Conservation (phyloP, 306 rosid genomes). For the Quercus berberidifolia region DNA sequence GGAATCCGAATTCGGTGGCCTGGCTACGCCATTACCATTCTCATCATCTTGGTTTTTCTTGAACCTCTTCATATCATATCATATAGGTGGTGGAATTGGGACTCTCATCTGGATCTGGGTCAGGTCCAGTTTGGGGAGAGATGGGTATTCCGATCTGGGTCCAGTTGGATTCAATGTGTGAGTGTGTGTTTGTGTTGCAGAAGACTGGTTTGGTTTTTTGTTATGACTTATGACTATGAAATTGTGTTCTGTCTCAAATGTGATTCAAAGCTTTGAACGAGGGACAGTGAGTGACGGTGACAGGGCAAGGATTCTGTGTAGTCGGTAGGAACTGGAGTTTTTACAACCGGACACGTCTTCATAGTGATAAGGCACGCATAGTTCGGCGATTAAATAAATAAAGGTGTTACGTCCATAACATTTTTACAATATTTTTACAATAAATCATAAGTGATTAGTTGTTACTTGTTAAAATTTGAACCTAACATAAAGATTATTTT, state of each 20-base stretch:
- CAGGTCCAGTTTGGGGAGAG: neutral
- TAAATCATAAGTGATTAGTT: too few relatives aligned
- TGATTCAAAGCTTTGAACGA: neutral
- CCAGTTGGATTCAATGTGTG: neutral
- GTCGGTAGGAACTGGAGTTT: neutral
- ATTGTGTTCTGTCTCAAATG: neutral
- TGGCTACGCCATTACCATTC: conserved; percentile 6
- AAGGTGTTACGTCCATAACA: fast-evolving
- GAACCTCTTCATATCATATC: conserved; percentile 44
- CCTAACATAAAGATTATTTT: fast-evolving
- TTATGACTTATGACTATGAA: neutral
- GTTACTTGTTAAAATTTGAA: too few relatives aligned
- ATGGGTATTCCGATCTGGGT: conserved; percentile 17
- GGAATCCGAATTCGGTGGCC: conserved; percentile 24
- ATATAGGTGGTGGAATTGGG: too few relatives aligned
- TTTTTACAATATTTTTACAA: too few relatives aligned
- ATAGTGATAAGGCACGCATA: too few relatives aligned
- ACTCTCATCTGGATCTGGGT: conserved; percentile 56
- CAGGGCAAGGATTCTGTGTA: neutral
- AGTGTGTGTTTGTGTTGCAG: neutral
- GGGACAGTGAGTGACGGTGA: neutral
- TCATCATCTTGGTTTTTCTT: conserved; percentile 27
- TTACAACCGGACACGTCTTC: neutral
- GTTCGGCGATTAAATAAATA: too few relatives aligned
- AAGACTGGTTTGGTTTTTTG: neutral